Base-by-base conservation (phyloP, 768 basidiomycete species). In the Mycena vulgaris region DNA sequence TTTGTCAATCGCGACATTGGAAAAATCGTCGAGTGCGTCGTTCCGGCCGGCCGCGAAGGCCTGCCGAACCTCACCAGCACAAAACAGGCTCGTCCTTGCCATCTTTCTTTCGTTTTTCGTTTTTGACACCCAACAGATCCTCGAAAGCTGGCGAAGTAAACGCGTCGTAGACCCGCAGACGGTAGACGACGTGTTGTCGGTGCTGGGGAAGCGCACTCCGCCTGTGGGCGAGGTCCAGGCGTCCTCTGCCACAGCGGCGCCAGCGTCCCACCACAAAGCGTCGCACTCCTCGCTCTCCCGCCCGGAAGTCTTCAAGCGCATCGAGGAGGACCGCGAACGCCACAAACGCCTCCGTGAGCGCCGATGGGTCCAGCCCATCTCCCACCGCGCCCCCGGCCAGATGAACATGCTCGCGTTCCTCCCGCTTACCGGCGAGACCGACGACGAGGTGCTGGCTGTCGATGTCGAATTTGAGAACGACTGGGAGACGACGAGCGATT, bases 341-440 rank as follows among this genome's bases (percentile, higher is more conserved):
- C 96, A 97, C 76, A 97, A 97, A 81, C 90, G 96, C 16, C 85
- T 97, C 3, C 90, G 95, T 52, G 96, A 97, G 79, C 89, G 94
- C 40, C 89, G 95, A 49, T 97, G 96, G 96, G 93, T 94, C n/a
- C 93, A 95, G 76, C 91, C 92, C 2, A 84, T 90, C 11, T 86
- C 89, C 5, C 90, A 89, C 69, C 86, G 84, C 55, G 80, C 83
- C 2, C 78, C 83, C 67, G 84, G 81, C 39, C 75, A 80, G 66
- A 77, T 87, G 40, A 87, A 83, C 28, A 80, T 92, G 6, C 87
- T 89, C 10, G 88, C 88, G 37, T 92, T 92, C 78, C 79, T 90
- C 65, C 91, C 91, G 1, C 78, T 92, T 25, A 84, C 86, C 10
- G 87, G 87, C 2, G 82, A 78, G 17, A 87, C 88, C 58, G 89